Percentiles rank a stretch among this genome's conserved stretches.
phyloP scores from a whole-genome alignment of 768 basidiomycete genomes.

The Boletus sp. region DNA sequence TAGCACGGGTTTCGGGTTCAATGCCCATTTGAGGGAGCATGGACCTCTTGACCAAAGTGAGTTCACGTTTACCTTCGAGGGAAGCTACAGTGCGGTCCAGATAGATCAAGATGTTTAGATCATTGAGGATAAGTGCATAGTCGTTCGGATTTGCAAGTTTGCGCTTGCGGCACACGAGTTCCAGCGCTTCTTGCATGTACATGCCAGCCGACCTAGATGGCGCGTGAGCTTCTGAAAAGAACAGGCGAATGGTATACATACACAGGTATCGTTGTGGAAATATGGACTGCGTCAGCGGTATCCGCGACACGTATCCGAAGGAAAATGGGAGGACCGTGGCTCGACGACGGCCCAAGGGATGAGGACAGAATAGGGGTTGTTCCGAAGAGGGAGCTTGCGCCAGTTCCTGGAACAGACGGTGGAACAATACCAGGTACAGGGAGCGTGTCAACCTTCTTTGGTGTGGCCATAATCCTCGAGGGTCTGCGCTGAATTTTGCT shows the following conservation, averaged over 20 bases:
- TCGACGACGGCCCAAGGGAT: slow-evolving; percentile 66
- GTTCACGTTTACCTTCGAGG: slow-evolving; percentile 81
- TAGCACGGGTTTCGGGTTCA: slow-evolving; percentile 62
- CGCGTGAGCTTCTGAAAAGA: not conserved
- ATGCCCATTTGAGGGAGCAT: slow-evolving; percentile 73
- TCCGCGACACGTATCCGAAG: slow-evolving; percentile 80
- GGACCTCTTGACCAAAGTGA: slow-evolving; percentile 76
- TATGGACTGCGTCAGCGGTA: slow-evolving; percentile 77
- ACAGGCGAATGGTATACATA: slow-evolving; percentile 39
- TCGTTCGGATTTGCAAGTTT: slow-evolving; percentile 69
- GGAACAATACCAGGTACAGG: slow-evolving; percentile 37
- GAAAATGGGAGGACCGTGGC: slow-evolving; percentile 79
- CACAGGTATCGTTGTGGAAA: slow-evolving; percentile 90
- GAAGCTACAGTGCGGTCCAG: slow-evolving; percentile 96
- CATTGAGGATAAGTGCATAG: slow-evolving; percentile 72
- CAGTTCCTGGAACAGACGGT: slow-evolving; percentile 38
- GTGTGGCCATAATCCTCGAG: slow-evolving; percentile 58
- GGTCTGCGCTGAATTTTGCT: slow-evolving; percentile 79
- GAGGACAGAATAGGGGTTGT: slow-evolving; percentile 59
- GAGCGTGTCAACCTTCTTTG: slow-evolving; percentile 56
- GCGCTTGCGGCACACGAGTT: slow-evolving; percentile 72
- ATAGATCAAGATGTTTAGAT: slow-evolving; percentile 73
- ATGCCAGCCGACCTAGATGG: slow-evolving; percentile 72
- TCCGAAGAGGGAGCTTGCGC: slow-evolving; percentile 45
- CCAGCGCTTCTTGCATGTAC: slow-evolving; percentile 96